Conservation (phyloP, 257 asterid genomes). For the Galeopsis tetrahit region DNA sequence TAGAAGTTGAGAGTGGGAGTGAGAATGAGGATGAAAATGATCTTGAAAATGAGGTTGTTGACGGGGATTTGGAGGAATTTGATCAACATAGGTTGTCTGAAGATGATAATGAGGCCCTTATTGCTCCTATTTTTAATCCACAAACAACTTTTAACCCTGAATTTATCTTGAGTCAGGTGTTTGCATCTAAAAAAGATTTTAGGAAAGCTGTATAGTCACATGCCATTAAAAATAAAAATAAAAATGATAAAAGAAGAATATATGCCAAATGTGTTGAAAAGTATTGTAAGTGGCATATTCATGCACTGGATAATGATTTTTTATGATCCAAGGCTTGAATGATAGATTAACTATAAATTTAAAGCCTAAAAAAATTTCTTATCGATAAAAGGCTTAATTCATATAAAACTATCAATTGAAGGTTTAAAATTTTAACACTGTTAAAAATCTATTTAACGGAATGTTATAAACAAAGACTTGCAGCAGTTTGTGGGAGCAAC, state of each 20-base stretch:
- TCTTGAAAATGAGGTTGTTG: background rate
- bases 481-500: conserved; percentile 7
- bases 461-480: background rate
- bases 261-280: background rate
- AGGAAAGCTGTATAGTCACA: background rate
- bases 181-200: background rate
- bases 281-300: background rate
- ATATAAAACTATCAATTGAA: too few relatives aligned
- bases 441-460: too few relatives aligned
- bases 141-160: background rate
- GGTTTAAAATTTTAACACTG: too few relatives aligned
- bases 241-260: background rate
- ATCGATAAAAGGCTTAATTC: too few relatives aligned
- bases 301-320: background rate
- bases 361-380: too few relatives aligned
- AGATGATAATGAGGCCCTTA: background rate
- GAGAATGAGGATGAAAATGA: background rate
- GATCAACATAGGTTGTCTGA: background rate
- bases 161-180: background rate
- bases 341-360: too few relatives aligned
- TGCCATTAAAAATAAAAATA: background rate
- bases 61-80: background rate
- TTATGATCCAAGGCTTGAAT: too few relatives aligned
- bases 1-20: background rate
- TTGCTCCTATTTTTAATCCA: background rate